phyloP scores from a whole-genome alignment of 1,284 basidiomycete species.

The Bothia castanella region DNA sequence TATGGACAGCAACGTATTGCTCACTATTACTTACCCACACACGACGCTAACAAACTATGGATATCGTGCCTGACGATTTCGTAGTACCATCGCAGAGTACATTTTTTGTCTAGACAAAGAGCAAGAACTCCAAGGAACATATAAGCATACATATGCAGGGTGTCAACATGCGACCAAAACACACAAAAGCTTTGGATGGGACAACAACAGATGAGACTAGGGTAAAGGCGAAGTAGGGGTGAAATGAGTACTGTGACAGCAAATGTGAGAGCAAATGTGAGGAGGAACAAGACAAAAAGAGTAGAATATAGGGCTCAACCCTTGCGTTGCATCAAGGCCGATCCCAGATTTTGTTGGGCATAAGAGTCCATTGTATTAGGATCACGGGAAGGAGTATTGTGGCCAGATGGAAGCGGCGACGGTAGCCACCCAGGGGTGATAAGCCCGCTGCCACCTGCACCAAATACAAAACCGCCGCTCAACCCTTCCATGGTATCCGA shows the following conservation, averaged over 20 bases:
- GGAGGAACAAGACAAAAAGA: slow-evolving; percentile 1
- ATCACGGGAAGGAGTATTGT: slow-evolving; percentile 30
- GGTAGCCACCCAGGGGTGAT: slow-evolving; percentile 36
- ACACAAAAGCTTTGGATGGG: neutral
- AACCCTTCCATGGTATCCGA: slow-evolving; percentile 72
- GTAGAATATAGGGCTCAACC: slow-evolving; percentile 14
- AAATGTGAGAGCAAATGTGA: neutral
- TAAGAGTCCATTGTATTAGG: slow-evolving; percentile 25
- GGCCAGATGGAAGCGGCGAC: slow-evolving; percentile 32
- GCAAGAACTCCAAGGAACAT: neutral
- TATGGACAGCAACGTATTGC: too few relatives aligned
- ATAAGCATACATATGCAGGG: slow-evolving; percentile 22
- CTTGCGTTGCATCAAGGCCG: slow-evolving; percentile 29
- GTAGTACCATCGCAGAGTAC: slow-evolving; percentile 1
- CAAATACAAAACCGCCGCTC: slow-evolving; percentile 78
- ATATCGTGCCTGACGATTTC: slow-evolving; percentile 1
- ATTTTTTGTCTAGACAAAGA: slow-evolving; percentile 10
- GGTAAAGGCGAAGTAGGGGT: slow-evolving; percentile 1
- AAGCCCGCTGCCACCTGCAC: slow-evolving; percentile 65
- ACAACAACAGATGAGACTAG: slow-evolving; percentile 2
- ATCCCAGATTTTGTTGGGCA: slow-evolving; percentile 26
- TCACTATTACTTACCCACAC: too few relatives aligned
- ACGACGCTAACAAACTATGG: too few relatives aligned
- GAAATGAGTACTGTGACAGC: slow-evolving; percentile 3
- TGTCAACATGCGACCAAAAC: slow-evolving; percentile 16